Evolutionary conservation across 2,329 filamentous ascomycete genomes (phyloP), one percentile per base, ranked within the genome.

Genomic region (Chaetothyriales sp.): DNA sequence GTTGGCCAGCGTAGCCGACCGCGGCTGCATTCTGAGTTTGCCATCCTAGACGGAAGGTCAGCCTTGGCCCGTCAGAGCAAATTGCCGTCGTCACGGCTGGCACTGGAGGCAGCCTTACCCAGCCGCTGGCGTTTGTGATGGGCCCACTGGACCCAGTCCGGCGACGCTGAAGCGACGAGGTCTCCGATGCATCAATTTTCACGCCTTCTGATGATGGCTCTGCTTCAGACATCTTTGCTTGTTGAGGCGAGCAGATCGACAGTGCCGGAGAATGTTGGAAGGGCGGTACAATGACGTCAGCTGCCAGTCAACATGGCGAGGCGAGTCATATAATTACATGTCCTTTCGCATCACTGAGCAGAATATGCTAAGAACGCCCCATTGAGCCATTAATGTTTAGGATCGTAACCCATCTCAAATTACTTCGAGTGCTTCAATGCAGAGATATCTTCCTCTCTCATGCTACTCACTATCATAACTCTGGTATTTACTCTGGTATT

Each of bases 1-100:
- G 63, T 94, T 94, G 20, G 77, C 73, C 46, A 94, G 71, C 76
- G 64, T 78, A 83, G 62, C 82, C 81, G 56, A 85, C 81, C 48
- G 95, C 70, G 57, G 54, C 47, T 53, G 54, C 52, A 61, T 54
- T 44, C 70, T 62, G 53, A 72, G 57, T 58, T 73, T 73, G 28
- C 70, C 70, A 57, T 73, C 70, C 70, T 69, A 72, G 9, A 40
- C 2, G 15, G 15, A 2, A 40, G 5, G 49, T 70, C 70, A 58
- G 67, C 67, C 54, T 65, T 68, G 58, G 68, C 68, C 68, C n/a
- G 52, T 49, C 8, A 59, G 22, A 46, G 56, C 51, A n/a, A 18
- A 29, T 25, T 4, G 7, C 3, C n/a, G 46, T 47, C 20, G 7
- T 4, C 46, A 10, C 18, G 8, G 8, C 4, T 10, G 29, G 5